Evolutionary conservation across 2,329 filamentous ascomycete species (phyloP).

Genomic region (Apiospora marii): DNA sequence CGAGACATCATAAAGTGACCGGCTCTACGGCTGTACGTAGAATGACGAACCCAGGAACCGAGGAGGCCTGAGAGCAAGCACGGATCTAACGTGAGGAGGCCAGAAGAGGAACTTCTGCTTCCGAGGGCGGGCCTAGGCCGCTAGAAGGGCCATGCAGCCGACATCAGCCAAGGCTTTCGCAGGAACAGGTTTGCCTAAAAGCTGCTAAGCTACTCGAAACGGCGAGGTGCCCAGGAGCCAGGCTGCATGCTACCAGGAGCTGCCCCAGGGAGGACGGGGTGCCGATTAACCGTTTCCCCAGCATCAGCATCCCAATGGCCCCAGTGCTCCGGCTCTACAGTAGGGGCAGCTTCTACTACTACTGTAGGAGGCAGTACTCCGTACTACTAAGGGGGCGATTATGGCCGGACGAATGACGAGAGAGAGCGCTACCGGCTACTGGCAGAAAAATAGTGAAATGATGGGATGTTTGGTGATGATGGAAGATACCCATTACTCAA

Average conservation of each 20-base stretch:
- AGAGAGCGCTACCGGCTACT: not conserved
- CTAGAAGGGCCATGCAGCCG: not conserved
- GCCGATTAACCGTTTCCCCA: constrained; percentile 10
- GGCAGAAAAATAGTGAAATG: not conserved
- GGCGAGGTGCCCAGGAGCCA: not conserved
- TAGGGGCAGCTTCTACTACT: too few species aligned
- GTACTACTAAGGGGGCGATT: too few species aligned
- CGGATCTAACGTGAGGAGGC: not conserved
- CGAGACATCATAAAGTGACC: constrained; percentile 2
- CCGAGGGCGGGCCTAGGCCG: not conserved
- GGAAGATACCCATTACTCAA: constrained; percentile 1
- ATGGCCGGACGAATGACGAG: not conserved
- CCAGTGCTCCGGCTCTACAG: too few species aligned
- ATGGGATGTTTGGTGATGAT: not conserved
- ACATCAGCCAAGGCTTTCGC: not conserved
- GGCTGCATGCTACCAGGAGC: not conserved
- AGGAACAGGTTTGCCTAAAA: not conserved
- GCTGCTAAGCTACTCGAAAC: not conserved
- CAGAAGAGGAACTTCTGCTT: not conserved
- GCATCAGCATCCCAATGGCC: not conserved
- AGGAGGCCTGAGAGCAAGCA: not conserved
- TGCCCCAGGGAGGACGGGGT: not conserved
- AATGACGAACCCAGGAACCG: not conserved
- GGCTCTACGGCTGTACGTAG: not conserved
- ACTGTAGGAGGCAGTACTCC: not conserved